Conservation (phyloP, 2,329 filamentous ascomycete species). For the Teratosphaeria destructans region DNA sequence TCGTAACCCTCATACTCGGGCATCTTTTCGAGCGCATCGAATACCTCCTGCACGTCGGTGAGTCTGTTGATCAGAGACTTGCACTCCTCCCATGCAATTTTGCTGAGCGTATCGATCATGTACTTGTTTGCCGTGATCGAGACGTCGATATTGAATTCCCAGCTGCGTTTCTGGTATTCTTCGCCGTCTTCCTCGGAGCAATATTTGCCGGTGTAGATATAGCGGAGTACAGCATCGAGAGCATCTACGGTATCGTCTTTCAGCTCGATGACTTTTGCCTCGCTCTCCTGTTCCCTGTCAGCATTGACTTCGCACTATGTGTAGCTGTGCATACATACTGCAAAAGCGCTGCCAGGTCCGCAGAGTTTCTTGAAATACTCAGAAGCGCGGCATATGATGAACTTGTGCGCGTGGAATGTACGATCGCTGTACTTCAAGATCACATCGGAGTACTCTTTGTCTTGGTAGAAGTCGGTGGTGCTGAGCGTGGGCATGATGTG, state of each 20-base stretch:
- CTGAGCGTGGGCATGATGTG: neutral
- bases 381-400: neutral
- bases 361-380: neutral
- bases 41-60: neutral
- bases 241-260: neutral
- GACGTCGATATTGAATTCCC: neutral
- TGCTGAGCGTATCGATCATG: neutral
- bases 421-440: neutral
- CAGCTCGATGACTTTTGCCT: neutral
- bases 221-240: neutral
- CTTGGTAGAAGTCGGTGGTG: neutral
- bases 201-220: neutral
- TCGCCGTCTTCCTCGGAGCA: neutral
- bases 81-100: neutral
- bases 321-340: neutral
- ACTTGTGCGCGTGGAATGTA: neutral
- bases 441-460: neutral
- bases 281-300: neutral
- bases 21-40: neutral
- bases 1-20: neutral
- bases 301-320: neutral
- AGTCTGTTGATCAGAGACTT: neutral
- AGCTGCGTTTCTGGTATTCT: neutral
- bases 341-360: neutral
- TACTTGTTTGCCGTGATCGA: neutral